Conservation (phyloP, 148 eudicot genomes). For the Rhododendron simsii region DNA sequence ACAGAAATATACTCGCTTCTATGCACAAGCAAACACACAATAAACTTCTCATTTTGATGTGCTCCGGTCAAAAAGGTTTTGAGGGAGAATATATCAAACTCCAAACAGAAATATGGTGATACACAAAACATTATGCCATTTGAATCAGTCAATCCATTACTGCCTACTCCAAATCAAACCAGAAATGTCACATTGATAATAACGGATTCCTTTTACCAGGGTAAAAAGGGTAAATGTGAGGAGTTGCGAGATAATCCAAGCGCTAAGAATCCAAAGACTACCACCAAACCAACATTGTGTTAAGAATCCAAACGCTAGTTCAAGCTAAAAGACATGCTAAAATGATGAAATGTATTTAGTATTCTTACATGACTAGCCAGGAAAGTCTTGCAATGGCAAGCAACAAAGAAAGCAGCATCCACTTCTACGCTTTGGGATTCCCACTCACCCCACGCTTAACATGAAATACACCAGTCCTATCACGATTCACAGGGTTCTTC, state of each 20-base stretch:
- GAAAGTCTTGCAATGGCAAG: not conserved
- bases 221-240: not conserved
- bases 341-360: not conserved
- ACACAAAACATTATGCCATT: not conserved
- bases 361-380: slow-evolving; percentile 5
- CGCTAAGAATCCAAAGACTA: not conserved
- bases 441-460: slow-evolving; percentile 63
- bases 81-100: not conserved
- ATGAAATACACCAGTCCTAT: slow-evolving; percentile 56
- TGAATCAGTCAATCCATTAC: not conserved
- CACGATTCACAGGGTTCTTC: slow-evolving; percentile 64
- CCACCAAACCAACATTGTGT: not conserved
- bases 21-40: not conserved
- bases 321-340: not conserved
- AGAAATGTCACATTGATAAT: not conserved
- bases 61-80: not conserved
- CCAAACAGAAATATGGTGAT: not conserved
- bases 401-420: not conserved
- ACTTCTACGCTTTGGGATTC: slow-evolving; percentile 61
- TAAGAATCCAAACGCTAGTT: not conserved
- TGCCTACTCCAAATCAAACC: slow-evolving; percentile 1
- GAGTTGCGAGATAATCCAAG: not conserved
- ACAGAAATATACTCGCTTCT: not conserved
- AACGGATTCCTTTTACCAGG: not conserved
- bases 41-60: not conserved